Evolutionary conservation across 2,329 filamentous ascomycete species (phyloP).

Genomic region (Ramularia collo-cygni): DNA sequence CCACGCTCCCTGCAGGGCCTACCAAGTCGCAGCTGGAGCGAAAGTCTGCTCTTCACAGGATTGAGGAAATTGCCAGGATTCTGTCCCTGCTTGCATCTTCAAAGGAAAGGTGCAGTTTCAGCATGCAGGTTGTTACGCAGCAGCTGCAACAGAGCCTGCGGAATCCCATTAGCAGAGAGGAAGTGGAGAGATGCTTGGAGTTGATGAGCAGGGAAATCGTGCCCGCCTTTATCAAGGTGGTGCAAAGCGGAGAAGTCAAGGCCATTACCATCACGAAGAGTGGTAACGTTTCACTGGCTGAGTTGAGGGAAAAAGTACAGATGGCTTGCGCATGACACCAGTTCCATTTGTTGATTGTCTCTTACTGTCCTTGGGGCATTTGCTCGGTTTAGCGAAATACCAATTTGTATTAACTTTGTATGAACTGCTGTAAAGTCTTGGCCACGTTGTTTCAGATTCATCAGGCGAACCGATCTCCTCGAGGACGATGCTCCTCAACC

Average conservation of each 20-base stretch:
- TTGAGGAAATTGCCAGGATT: conserved; percentile 40
- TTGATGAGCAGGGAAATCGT: conserved; percentile 39
- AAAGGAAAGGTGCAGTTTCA: conserved; percentile 37
- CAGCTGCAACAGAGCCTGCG: conserved; percentile 40
- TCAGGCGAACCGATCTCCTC: too few relatives aligned
- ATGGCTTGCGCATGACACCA: conserved; percentile 9
- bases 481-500: too few relatives aligned
- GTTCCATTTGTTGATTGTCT: too few relatives aligned
- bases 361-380: too few relatives aligned
- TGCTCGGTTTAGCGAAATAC: too few relatives aligned
- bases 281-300: conserved; percentile 19
- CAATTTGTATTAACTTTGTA: too few relatives aligned
- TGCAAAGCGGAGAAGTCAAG: conserved; percentile 34
- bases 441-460: too few relatives aligned
- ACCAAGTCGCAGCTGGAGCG: conserved; percentile 39
- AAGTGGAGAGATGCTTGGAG: conserved; percentile 37
- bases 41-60: conserved; percentile 41
- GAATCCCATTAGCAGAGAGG: conserved; percentile 40
- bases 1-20: conserved; percentile 26
- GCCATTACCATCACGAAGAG: conserved; percentile 37
- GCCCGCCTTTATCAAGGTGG: conserved; percentile 37
- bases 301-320: conserved; percentile 25
- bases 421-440: too few relatives aligned
- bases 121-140: conserved; percentile 36
- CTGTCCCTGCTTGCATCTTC: conserved; percentile 36